Base-by-base conservation (phyloP, 768 basidiomycete genomes). In the Gloeophyllum trabeum region DNA sequence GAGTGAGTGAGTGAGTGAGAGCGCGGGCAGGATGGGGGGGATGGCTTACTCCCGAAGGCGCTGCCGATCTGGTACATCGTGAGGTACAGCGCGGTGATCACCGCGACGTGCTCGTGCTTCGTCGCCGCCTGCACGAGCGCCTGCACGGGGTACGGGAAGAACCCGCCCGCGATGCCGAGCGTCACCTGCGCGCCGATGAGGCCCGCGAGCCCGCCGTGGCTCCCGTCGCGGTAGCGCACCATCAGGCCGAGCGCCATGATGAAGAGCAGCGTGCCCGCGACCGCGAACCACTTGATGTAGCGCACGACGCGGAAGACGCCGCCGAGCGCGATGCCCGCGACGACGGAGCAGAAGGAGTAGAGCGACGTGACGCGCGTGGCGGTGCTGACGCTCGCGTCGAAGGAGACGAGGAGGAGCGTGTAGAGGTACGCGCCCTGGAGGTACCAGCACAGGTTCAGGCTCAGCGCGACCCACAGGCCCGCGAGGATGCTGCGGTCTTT, bases 181-280 rank as follows among this genome's bases (percentile, higher is more conserved):
- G 35, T 34, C 24, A 42, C 34, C 13, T 42, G 41, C 6, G 41
- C 32, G 7, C 41, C 41, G 20, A 42, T 24, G 1, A 42, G 21
- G 3, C 30, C 42, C 4, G 30, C 18, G n/a, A n/a, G n/a, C n/a
- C n/a, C n/a, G n/a, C n/a, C n/a, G 18, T 43, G 42, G 20, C 35
- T 37, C 10, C 35, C 42, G 23, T 34, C 41, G 26, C 41, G 30
- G 42, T 21, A 43, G 42, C 42, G 42, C 6, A 37, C 36, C 35
- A 43, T 18, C 13, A 43, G 42, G 23, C 42, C 42, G 28, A 37
- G 36, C 13, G 42, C 42, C 7, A 43, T 16, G n/a, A 43, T 32
- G 35, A 43, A 37, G 3, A 37, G 24, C 18, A n/a, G 36, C 10
- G 36, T 24, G 14, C 42, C 34, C n/a, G n/a, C n/a, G n/a, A n/a